Evolutionary conservation across 1,284 basidiomycete species (phyloP), one percentile per base, ranked within the genome.

Genomic region (Schizopora paradoxa): DNA sequence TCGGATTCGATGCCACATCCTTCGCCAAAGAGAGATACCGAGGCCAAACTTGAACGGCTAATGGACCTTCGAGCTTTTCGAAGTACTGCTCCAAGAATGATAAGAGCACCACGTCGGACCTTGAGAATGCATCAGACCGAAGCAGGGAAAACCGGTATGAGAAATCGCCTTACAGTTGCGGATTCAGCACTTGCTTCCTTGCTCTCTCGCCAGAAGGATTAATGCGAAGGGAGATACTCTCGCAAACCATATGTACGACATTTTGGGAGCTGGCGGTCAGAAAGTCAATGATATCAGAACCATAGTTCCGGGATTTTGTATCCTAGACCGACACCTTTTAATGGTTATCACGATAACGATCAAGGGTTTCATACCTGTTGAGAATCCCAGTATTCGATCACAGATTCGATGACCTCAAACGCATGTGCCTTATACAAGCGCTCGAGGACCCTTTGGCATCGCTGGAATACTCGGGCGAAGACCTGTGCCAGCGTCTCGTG

Each of bases 11-110:
- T 8, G 80, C 65, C 14, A 94, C 65, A 23, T 97, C 94, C 59
- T 88, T 92, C 6, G 83, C 79, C 26, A 98, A 72, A 27, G 83
- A 76, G 51, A 91, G 71, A 58, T 86, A 84, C 14, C 87, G 76
- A 43, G 69, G 68, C 94, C 95, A 98, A 5, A 97, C 88, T 66
- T 98, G 95, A 4, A 91, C 72, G 1, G 91, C 91, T 16, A 94
- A 71, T 0, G 91, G 87, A 1, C 90, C 89, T 62, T 98, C 94
- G 38, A 99, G 66, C 5, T 84, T 77, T 16, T 67, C 66, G n/a
- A 96, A 64, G 59, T 98, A 98, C 47, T 82, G 79, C 56, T 97
- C 92, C 27, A 98, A 70, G 64, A 98, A 98, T 29, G 73, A 76
- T 69, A 92, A 91, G 16, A 92, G 58, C 6, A 74, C 72, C 8